Evolutionary conservation across 1,139 yeast genomes (phyloP).

Genomic region (Meyerozyma sp.): DNA sequence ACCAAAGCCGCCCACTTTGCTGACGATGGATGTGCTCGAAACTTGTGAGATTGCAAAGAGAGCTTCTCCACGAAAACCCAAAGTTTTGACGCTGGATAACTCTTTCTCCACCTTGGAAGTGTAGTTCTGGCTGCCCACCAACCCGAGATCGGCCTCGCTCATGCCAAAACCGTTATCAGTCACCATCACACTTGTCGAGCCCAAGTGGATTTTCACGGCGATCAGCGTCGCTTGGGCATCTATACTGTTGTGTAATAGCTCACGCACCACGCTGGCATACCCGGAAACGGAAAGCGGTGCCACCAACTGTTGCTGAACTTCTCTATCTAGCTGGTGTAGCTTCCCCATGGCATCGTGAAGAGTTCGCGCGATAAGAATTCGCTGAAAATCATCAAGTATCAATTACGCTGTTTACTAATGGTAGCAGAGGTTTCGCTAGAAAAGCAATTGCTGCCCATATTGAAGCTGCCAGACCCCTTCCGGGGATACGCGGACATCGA

Average conservation of each 20-base stretch:
- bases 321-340: background rate
- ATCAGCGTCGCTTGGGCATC: constrained; percentile 69
- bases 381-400: background rate
- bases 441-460: background rate
- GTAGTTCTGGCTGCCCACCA: constrained; percentile 61
- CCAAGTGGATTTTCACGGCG: constrained; percentile 58
- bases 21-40: background rate
- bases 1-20: background rate
- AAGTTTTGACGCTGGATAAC: constrained; percentile 42
- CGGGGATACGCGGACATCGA: background rate
- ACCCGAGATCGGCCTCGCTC: constrained; percentile 45
- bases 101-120: constrained; percentile 67
- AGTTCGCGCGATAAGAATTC: background rate
- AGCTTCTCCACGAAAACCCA: constrained; percentile 81
- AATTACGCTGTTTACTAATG: background rate
- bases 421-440: background rate
- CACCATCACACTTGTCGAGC: constrained; percentile 54
- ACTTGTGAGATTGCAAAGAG: constrained; percentile 16
- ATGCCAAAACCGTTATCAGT: constrained; percentile 81
- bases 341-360: background rate
- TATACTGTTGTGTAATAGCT: constrained; percentile 71
- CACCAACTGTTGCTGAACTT: background rate
- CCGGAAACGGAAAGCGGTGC: background rate
- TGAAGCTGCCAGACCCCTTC: background rate
- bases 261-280: constrained; percentile 50